These are phyloP conservation scores for Polytolypa hystricis DNA, from an alignment of 2,329 filamentous ascomycete genomes.

Conservation along the genomic window DNA sequence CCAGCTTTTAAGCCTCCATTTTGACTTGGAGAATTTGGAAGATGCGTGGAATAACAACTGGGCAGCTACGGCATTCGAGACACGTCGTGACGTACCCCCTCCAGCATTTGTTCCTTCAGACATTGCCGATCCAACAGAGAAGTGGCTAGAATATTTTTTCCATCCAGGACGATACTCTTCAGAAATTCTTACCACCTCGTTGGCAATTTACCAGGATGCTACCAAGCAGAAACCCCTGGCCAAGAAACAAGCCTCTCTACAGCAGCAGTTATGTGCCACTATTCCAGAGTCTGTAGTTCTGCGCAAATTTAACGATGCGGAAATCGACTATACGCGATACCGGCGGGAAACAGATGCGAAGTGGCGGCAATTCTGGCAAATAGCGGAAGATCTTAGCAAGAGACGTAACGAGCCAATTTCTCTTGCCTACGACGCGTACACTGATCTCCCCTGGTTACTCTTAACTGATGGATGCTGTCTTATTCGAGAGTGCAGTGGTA, in stretches of 20 bases:
- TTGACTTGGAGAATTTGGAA: conserved; percentile 54
- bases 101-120: conserved; percentile 53
- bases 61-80: conserved; percentile 56
- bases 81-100: conserved; percentile 40
- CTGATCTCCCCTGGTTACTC: conserved; percentile 70
- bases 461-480: conserved; percentile 72
- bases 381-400: conserved; percentile 76
- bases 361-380: conserved; percentile 81
- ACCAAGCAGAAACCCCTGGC: conserved; percentile 29
- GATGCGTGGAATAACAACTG: conserved; percentile 57
- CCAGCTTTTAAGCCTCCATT: conserved; percentile 60
- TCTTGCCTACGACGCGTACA: conserved; percentile 59
- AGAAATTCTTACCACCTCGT: conserved; percentile 69
- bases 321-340: conserved; percentile 66
- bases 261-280: conserved; percentile 64
- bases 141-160: conserved; percentile 77
- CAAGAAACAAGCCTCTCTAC: conserved; percentile 43
- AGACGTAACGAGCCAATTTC: conserved; percentile 72
- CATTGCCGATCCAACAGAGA: conserved; percentile 61
- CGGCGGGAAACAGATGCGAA: conserved; percentile 63
- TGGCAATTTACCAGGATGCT: conserved; percentile 68
- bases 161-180: conserved; percentile 71
- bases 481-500: conserved; percentile 64
- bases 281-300: conserved; percentile 59
- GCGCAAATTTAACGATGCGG: conserved; percentile 47